phyloP scores from a whole-genome alignment of 2,329 filamentous ascomycete species.

The Aspergillus sp. region DNA sequence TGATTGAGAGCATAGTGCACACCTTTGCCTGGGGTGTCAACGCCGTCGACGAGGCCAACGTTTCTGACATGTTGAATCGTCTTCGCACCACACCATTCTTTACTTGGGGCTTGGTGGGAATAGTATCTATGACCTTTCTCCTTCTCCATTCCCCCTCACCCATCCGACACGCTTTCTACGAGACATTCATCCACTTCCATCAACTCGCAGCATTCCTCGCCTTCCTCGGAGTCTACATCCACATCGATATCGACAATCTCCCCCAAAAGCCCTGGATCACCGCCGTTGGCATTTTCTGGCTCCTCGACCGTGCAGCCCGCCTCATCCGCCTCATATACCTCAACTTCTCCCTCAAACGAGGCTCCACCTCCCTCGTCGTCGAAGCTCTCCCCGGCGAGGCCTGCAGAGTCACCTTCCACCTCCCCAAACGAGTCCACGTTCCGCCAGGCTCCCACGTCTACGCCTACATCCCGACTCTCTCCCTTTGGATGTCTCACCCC shows the following conservation, averaged over 20 bases:
- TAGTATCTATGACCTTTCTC: constrained; percentile 41
- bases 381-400: constrained; percentile 62
- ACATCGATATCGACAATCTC: constrained; percentile 42
- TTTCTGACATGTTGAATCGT: constrained; percentile 34
- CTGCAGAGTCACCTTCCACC: constrained; percentile 60
- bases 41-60: constrained; percentile 43
- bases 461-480: constrained; percentile 56
- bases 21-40: constrained; percentile 77
- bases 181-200: constrained; percentile 49
- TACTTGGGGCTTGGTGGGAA: constrained; percentile 46
- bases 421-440: constrained; percentile 55
- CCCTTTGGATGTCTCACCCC: constrained; percentile 50
- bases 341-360: constrained; percentile 52
- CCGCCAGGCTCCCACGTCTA: constrained; percentile 61
- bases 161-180: constrained; percentile 48
- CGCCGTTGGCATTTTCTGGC: constrained; percentile 40
- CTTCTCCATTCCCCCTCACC: constrained; percentile 45
- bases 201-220: constrained; percentile 45
- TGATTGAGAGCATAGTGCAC: constrained; percentile 70
- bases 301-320: constrained; percentile 47
- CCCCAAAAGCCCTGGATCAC: constrained; percentile 42
- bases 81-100: constrained; percentile 43
- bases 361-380: constrained; percentile 54
- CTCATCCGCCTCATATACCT: constrained; percentile 52
- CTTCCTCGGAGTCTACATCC: constrained; percentile 46